phyloP scores from a whole-genome alignment of 2,329 filamentous ascomycete genomes.

The Neonectria magnoliae region DNA sequence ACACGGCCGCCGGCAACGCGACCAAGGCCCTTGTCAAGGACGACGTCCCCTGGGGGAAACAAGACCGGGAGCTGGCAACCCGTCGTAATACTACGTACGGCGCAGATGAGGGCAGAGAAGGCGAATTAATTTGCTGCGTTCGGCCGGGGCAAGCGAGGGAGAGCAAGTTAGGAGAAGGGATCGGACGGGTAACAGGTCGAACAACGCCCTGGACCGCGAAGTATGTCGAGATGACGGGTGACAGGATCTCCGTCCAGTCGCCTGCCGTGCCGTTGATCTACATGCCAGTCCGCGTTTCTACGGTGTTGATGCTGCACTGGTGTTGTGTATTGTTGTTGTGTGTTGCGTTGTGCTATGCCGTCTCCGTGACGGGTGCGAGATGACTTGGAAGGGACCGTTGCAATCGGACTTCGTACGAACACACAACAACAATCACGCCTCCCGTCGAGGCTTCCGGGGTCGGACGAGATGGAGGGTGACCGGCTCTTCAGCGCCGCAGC shows the following conservation, averaged over 20 bases:
- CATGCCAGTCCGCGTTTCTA: slow-evolving; percentile 4
- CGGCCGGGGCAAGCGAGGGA: slow-evolving; percentile 39
- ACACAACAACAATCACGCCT: background rate
- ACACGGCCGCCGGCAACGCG: slow-evolving; percentile 23
- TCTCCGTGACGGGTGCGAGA: background rate
- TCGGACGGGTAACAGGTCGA: slow-evolving; percentile 17
- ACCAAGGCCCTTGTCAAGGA: slow-evolving; percentile 9
- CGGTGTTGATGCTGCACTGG: slow-evolving; percentile 1
- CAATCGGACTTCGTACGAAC: background rate
- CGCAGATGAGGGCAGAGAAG: slow-evolving; percentile 29
- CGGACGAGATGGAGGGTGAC: slow-evolving; percentile 20
- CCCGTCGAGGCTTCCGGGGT: slow-evolving; percentile 10
- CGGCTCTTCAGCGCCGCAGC: slow-evolving; percentile 21
- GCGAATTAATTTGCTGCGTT: slow-evolving; percentile 39
- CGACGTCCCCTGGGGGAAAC: slow-evolving; percentile 13
- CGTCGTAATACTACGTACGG: slow-evolving; percentile 33
- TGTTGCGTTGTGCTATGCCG: background rate
- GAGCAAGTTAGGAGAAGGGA: slow-evolving; percentile 2
- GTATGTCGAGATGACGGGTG: slow-evolving; percentile 21
- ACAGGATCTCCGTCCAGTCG: slow-evolving; percentile 28
- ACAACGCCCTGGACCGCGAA: slow-evolving; percentile 31
- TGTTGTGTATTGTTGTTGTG: slow-evolving; percentile 21
- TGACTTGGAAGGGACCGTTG: background rate
- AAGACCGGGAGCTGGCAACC: slow-evolving; percentile 21
- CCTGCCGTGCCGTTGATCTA: slow-evolving; percentile 17